phyloP scores from a whole-genome alignment of 306 rosid species.

The Neltuma alba region DNA sequence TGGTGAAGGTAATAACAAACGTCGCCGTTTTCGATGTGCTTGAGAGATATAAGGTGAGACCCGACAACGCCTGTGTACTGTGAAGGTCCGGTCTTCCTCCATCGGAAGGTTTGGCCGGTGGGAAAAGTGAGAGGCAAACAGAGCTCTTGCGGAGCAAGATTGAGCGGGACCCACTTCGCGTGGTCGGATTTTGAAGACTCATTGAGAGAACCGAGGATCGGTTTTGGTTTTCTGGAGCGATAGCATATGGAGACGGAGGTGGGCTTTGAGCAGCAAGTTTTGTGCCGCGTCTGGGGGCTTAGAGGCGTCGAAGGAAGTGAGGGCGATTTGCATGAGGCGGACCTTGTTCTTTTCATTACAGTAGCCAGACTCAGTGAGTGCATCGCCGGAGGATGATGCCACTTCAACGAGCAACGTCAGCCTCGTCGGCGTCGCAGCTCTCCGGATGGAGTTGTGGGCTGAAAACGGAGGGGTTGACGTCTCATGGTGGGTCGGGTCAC shows the following conservation, averaged over 20 bases:
- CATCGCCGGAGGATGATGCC: conserved; percentile 29
- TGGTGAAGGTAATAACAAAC: conserved; percentile 69
- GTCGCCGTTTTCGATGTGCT: conserved; percentile 66
- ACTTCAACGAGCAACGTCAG: background rate
- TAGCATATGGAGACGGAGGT: conserved; percentile 14
- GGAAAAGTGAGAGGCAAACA: conserved; percentile 89
- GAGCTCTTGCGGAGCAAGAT: conserved; percentile 65
- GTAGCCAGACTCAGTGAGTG: conserved; percentile 20
- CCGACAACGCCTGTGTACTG: conserved; percentile 82
- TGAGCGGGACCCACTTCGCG: conserved; percentile 59
- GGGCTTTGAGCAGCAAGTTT: conserved; percentile 29
- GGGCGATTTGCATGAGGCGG: conserved; percentile 35
- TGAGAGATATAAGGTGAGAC: conserved; percentile 78
- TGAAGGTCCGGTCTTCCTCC: conserved; percentile 72
- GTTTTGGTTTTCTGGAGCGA: conserved; percentile 40
- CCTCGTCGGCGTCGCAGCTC: background rate
- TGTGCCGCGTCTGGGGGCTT: conserved; percentile 47
- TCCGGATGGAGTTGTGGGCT: background rate
- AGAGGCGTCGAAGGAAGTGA: conserved; percentile 49
- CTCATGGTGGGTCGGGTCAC: background rate
- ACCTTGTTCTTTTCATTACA: conserved; percentile 55
- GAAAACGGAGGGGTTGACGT: background rate
- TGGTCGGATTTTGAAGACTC: conserved; percentile 3
- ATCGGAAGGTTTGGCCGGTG: conserved; percentile 96
- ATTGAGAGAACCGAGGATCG: conserved; percentile 25